phyloP scores from a whole-genome alignment of 2,329 filamentous ascomycete genomes.

The Xylariales sp. region DNA sequence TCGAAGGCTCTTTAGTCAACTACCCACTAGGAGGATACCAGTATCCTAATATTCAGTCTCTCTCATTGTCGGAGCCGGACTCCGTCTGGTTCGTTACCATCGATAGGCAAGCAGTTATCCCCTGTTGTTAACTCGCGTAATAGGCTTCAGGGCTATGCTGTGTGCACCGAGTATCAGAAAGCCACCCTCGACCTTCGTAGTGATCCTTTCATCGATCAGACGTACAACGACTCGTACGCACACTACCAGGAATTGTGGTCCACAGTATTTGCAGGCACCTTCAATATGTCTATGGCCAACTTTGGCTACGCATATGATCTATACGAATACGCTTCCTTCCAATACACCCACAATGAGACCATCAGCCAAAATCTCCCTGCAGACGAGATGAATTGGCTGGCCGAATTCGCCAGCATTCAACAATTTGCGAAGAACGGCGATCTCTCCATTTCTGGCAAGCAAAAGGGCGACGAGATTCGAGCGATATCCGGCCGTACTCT shows the following conservation, averaged over 20 bases:
- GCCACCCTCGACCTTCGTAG: slow-evolving; percentile 11
- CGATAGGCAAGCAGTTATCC: not conserved
- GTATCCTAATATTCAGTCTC: slow-evolving; percentile 62
- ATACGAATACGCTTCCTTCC: slow-evolving; percentile 53
- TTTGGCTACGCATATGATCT: slow-evolving; percentile 47
- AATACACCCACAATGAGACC: slow-evolving; percentile 46
- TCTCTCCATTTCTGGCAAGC: slow-evolving; percentile 50
- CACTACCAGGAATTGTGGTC: slow-evolving; percentile 41
- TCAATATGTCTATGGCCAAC: slow-evolving; percentile 31
- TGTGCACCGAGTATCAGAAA: slow-evolving; percentile 15
- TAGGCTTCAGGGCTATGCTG: slow-evolving; percentile 16
- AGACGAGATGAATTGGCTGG: slow-evolving; percentile 48
- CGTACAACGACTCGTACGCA: slow-evolving; percentile 19
- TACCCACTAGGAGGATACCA: slow-evolving; percentile 76
- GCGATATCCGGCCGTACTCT: slow-evolving; percentile 51
- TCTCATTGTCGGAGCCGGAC: slow-evolving; percentile 39
- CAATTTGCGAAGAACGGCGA: slow-evolving; percentile 55
- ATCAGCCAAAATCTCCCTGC: slow-evolving; percentile 32
- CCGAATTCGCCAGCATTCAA: slow-evolving; percentile 60
- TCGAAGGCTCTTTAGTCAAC: slow-evolving; percentile 54
- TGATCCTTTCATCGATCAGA: slow-evolving; percentile 1
- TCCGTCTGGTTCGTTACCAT: slow-evolving; percentile 38
- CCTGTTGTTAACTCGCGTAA: not conserved
- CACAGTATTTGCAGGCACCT: slow-evolving; percentile 32
- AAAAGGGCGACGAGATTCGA: slow-evolving; percentile 36